Evolutionary conservation across 148 eudicot genomes (phyloP).

Genomic region (Rhododendron williamsianum): DNA sequence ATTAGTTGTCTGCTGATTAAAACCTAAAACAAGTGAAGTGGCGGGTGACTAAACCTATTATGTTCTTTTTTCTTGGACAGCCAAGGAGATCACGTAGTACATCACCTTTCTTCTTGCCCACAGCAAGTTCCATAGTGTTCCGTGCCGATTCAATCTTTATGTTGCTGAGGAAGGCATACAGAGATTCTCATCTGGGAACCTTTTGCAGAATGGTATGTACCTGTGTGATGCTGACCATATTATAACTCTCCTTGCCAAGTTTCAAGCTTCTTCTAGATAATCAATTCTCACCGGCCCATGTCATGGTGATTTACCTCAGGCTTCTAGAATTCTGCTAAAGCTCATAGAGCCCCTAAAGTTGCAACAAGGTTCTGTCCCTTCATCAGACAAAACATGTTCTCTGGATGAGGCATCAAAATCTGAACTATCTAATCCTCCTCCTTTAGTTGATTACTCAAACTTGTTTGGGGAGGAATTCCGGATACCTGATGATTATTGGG

Average conservation of each 20-base stretch:
- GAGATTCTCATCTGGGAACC: slow-evolving; percentile 52
- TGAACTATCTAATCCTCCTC: slow-evolving; percentile 26
- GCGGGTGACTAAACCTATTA: slow-evolving; percentile 6
- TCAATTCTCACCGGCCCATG: not conserved
- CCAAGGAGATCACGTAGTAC: slow-evolving; percentile 57
- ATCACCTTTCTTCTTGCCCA: slow-evolving; percentile 27
- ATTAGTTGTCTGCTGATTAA: not conserved
- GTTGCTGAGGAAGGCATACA: slow-evolving; percentile 67
- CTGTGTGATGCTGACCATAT: not conserved
- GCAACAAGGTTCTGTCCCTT: slow-evolving; percentile 35
- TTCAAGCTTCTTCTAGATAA: slow-evolving; percentile 1
- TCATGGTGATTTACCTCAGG: slow-evolving; percentile 37
- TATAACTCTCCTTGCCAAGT: not conserved
- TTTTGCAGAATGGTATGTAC: slow-evolving; percentile 62
- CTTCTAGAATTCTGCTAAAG: slow-evolving; percentile 52
- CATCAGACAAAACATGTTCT: slow-evolving; percentile 27
- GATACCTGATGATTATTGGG: slow-evolving; percentile 50
- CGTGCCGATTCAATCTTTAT: slow-evolving; percentile 59
- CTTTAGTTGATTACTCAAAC: slow-evolving; percentile 51
- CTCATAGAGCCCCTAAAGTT: slow-evolving; percentile 32
- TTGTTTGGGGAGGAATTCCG: slow-evolving; percentile 66
- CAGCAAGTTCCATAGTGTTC: slow-evolving; percentile 48
- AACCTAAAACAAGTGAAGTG: not conserved
- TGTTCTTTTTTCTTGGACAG: slow-evolving; percentile 29
- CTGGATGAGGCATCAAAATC: slow-evolving; percentile 35